Evolutionary conservation across 139 green algal genomes (phyloP), one percentile per base, ranked within the genome.

Genomic region (Protoeuglena noctilucae): DNA sequence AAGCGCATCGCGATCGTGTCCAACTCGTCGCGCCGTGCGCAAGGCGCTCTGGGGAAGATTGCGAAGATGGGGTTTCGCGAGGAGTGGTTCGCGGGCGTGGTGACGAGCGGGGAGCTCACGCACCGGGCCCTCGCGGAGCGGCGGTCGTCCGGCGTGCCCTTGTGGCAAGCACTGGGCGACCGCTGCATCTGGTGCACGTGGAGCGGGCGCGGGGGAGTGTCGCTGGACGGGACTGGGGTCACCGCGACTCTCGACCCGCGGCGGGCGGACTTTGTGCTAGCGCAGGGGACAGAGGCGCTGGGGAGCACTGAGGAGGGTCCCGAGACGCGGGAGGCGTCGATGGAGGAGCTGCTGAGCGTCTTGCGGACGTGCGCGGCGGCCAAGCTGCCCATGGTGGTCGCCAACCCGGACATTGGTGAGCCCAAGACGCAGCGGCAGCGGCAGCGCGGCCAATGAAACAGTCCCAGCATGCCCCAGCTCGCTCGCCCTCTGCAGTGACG

Each of bases 151-250:
- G n/a, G n/a, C n/a, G n/a, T n/a, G n/a, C 3, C 19, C 3, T 81
- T 65, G 41, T 88, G 75, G 77, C 14, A 66, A 45, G n/a, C 7
- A 14, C 68, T 90, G 34, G 81, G 80, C 12, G 62, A 29, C 19
- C 61, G 66, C 28, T 82, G 71, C 65, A 24, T 96, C 14, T 88
- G 96, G 65, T 73, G 95, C 54, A 96, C 85, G 1, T 96, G 87
- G 87, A 56, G 47, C 19, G 61, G 31, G 0, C 54, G 85, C 1
- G 85, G 85, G 0, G 62, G 60, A 18, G 71, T 90, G 2, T 73
- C 64, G 0, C 51, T 94, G 23, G 68, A 79, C 12, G 75, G 64
- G 0, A 46, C 28, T 16, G 12, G 25, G 2, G 14, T 55, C 49
- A 40, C 30, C 1, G 65, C 81, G n/a, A 70, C 74, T 3, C 21